A percentile compares a stretch with the other conserved stretches of the same genome.
Conservation (phyloP, 441 rosid genomes). For the Geranium incanum region DNA sequence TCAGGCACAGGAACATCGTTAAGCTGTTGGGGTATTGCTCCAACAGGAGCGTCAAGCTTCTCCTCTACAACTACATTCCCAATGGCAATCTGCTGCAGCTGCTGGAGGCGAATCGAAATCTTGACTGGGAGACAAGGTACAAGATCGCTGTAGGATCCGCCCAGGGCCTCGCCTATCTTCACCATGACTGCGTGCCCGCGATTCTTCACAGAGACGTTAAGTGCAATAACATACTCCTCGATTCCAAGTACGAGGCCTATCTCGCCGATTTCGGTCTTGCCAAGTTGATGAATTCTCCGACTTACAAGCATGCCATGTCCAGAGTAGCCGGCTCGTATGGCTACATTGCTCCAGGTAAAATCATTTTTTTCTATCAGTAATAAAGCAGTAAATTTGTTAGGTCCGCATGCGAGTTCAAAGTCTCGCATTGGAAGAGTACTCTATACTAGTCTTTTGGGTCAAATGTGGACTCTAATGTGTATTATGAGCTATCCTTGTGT, state of each 20-base stretch:
- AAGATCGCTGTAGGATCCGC: slow-evolving; percentile 87
- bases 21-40: slow-evolving; percentile 81
- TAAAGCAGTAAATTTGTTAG: no score
- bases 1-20: slow-evolving; percentile 78
- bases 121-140: slow-evolving; percentile 88
- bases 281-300: slow-evolving; percentile 71
- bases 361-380: no score
- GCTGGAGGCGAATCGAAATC: slow-evolving; percentile 48
- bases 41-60: slow-evolving; percentile 76
- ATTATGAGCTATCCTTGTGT: no score
- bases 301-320: slow-evolving; percentile 65
- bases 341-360: slow-evolving; percentile 82
- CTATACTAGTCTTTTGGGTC: no score
- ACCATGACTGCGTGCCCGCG: slow-evolving; percentile 79
- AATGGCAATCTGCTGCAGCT: slow-evolving; percentile 81
- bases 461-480: not conserved
- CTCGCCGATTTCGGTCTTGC: slow-evolving; percentile 89
- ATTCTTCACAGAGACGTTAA: slow-evolving; percentile 85
- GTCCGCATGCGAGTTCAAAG: no score
- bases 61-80: slow-evolving; percentile 70
- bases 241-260: slow-evolving; percentile 73
- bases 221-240: slow-evolving; percentile 80
- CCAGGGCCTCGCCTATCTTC: slow-evolving; percentile 86
- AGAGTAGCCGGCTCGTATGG: slow-evolving; percentile 89
- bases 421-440: no score